Evolutionary conservation across 2,329 filamentous ascomycete genomes (phyloP).

Genomic region (Penicillium sp.): DNA sequence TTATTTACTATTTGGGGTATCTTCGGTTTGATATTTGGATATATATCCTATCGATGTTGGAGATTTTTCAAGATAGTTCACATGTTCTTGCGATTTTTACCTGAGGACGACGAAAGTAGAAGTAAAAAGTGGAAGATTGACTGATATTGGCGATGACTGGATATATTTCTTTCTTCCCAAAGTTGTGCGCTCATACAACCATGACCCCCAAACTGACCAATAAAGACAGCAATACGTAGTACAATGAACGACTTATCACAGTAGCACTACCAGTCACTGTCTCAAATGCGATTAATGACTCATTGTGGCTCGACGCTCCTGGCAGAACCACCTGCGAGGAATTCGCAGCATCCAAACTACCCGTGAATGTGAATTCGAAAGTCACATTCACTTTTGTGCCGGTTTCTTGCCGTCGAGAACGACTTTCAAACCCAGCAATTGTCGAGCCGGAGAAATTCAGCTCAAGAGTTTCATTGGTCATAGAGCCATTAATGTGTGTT

Average conservation of each 20-base stretch:
- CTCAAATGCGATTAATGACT: conserved; percentile 3
- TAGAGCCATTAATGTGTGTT: conserved; percentile 6
- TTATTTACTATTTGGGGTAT: neutral
- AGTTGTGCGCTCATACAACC: neutral
- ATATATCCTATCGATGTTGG: too few relatives aligned
- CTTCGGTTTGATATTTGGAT: neutral
- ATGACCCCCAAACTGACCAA: neutral
- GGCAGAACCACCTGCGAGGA: conserved; percentile 9
- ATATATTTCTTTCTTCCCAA: neutral
- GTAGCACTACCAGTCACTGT: conserved; percentile 1
- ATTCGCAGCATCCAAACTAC: conserved; percentile 2
- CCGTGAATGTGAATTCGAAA: conserved; percentile 5
- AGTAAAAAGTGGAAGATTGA: neutral
- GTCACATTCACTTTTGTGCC: conserved; percentile 6
- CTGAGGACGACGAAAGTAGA: neutral
- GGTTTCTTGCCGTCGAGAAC: neutral
- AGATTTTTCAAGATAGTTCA: too few relatives aligned
- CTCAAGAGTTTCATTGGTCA: conserved; percentile 10
- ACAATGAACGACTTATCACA: neutral
- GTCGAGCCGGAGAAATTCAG: conserved; percentile 3
- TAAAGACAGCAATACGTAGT: neutral
- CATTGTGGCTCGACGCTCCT: conserved; percentile 1
- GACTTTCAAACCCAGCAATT: neutral
- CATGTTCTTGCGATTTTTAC: neutral
- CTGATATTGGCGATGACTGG: too few relatives aligned